Base-by-base conservation (phyloP, 495 filamentous ascomycete genomes). In the Darksidea phi region DNA sequence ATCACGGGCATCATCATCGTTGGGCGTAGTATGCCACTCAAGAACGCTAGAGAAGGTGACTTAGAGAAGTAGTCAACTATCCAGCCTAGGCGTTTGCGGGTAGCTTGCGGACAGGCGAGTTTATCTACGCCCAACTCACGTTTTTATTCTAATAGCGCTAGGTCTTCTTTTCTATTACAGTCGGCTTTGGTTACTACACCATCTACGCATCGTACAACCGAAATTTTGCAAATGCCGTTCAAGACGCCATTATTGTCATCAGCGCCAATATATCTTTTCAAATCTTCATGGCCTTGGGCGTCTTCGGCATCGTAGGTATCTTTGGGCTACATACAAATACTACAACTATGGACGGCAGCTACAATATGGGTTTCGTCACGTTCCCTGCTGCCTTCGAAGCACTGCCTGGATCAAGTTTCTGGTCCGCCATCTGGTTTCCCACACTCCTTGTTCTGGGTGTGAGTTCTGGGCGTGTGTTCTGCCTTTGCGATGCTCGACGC, bases 361-460 rank as follows among this genome's bases (percentile, higher is more conserved):
- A 76, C 36, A 68, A 71, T 5, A 70, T 76, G 2, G 75, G 73
- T 0, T 77, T 77, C 48, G 52, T 77, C 32, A 77, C 75, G 4
- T 67, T 72, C 23, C 75, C 75, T 1, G 73, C 71, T 47, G 75
- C 75, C 1, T 67, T 77, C 6, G 45, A 71, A 1, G 67, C 74
- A 34, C 75, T 77, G 72, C 75, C 74, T 2, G 75, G 70, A 12
- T 57, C 75, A 12, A 77, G 76, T 41, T 75, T 71, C 60, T 76
- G 73, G 72, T 72, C 74, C 0, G 61, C 74, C 18, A 65, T 75
- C 6, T 59, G 75, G 0, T 77, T 77, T 54, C 70, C 74, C 67
- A 75, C 73, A 0, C 64, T 75, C 12, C 26, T 64, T 2, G 26
- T 64, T 1, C 55, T 64, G 13, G 61, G 61, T 12, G 32, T 64